Base-by-base conservation (phyloP, 2,329 filamentous ascomycete species). In the Xylaria sp. region DNA sequence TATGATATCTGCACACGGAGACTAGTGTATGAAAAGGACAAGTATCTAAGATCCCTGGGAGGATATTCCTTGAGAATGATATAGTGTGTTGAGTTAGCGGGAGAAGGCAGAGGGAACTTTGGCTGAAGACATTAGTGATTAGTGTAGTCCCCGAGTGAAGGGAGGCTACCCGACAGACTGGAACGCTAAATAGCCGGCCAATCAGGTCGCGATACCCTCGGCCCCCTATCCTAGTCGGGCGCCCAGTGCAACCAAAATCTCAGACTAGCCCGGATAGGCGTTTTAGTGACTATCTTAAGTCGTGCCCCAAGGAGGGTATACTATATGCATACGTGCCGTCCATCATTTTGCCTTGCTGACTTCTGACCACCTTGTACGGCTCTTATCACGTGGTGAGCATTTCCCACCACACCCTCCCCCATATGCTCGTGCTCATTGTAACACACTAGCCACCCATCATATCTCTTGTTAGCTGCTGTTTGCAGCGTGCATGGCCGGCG, bases 161-260 rank as follows among this genome's bases (percentile, higher is more conserved):
- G 56, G 55, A 47, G 54, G 11, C 19, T 59, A 71, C 69, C 69
- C 69, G 69, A 71, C 69, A 71, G 66, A 30, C 9, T 61, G 69
- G 69, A 1, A 66, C 62, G 59, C 62, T 65, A 71, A 64, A 45
- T 3, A 24, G 2, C 36, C 21, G 12, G 19, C 68, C 65, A 71
- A 68, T 69, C 61, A 69, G 34, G 4, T 12, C n/a, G 24, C 12
- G 36, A 3, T 24, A 2, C 8, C 21, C 7, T 42, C 55, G 51
- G 50, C 55, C 66, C 47, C 61, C 55, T 69, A 55, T 67, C 66
- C 69, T 7, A 69, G 57, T 71, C 58, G 24, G 61, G 63, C 48
- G 67, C 61, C 59, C 60, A 69, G 39, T 54, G n/a, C 55, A 61
- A 57, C 61, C 45, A 56, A 61, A 61, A 64, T 57, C 68, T 60